phyloP scores from a whole-genome alignment of 768 basidiomycete genomes.

The Kwoniella sp. region DNA sequence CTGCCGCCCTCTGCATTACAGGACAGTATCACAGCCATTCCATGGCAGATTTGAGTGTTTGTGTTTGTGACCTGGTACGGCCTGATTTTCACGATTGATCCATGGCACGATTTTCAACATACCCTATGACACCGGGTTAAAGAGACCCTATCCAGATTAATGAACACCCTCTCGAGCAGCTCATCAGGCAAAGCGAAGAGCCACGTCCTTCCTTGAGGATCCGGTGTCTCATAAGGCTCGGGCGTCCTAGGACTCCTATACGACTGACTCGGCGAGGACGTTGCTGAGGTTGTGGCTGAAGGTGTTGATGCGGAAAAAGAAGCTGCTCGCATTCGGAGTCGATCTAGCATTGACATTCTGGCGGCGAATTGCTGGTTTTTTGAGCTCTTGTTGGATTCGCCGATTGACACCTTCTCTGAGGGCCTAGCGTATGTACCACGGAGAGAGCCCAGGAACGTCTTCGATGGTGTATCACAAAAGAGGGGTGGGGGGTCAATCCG shows the following conservation, averaged over 20 bases:
- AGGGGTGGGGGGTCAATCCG: too few species aligned
- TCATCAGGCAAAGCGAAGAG: constrained; percentile 41
- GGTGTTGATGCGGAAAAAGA: constrained; percentile 8
- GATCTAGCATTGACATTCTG: constrained; percentile 22
- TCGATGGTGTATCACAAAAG: too few species aligned
- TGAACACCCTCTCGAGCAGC: constrained; percentile 40
- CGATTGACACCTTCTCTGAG: too few species aligned
- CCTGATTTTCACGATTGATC: background rate
- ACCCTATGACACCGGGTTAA: constrained; percentile 38
- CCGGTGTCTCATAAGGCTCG: constrained; percentile 35
- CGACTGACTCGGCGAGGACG: constrained; percentile 5
- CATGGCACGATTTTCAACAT: constrained; percentile 4
- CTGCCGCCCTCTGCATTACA: too few species aligned
- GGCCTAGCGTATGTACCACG: too few species aligned
- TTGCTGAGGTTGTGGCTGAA: constrained; percentile 13
- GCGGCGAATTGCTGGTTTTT: background rate
- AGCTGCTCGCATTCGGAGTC: constrained; percentile 7
- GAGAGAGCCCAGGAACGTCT: too few species aligned
- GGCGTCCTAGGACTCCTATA: constrained; percentile 6
- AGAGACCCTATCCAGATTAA: constrained; percentile 31
- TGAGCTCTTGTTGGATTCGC: too few species aligned
- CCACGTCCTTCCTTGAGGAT: constrained; percentile 28
- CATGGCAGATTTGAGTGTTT: too few species aligned
- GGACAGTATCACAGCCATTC: too few species aligned
- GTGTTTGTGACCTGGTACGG: too few species aligned